Percentiles rank a stretch among this genome's conserved stretches.
These are phyloP conservation scores for Alternaria consortialis DNA, from an alignment of 2,329 filamentous ascomycete genomes.

Conservation along the genomic window DNA sequence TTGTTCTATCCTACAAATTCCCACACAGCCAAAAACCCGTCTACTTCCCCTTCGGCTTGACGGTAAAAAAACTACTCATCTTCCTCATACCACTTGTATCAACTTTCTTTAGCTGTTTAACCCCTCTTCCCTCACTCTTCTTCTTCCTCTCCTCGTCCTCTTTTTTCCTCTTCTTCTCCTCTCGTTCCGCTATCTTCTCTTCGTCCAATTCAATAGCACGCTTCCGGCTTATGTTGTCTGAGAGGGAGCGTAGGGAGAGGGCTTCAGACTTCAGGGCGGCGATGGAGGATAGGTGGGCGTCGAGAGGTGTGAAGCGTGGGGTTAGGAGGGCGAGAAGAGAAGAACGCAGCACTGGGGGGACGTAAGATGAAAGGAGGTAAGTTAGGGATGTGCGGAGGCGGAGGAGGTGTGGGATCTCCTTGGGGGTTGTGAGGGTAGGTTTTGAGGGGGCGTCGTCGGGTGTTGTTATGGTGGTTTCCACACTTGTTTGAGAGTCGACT, in stretches of 20 bases:
- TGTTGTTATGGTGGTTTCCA: slow-evolving; percentile 2
- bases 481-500: not conserved
- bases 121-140: slow-evolving; percentile 78
- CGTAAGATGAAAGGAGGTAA: slow-evolving; percentile 71
- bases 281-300: slow-evolving; percentile 73
- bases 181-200: slow-evolving; percentile 58
- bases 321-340: slow-evolving; percentile 51
- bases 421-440: slow-evolving; percentile 39
- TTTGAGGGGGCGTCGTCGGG: slow-evolving; percentile 14
- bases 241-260: slow-evolving; percentile 70
- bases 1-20: not conserved
- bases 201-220: slow-evolving; percentile 67
- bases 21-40: not conserved
- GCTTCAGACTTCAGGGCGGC: slow-evolving; percentile 75
- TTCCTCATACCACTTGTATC: slow-evolving; percentile 96
- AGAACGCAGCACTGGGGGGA: slow-evolving; percentile 57
- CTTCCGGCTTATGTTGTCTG: slow-evolving; percentile 75
- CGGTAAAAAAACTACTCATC: slow-evolving; percentile 92
- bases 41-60: slow-evolving; percentile 56
- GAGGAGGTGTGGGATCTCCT: slow-evolving; percentile 66
- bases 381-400: slow-evolving; percentile 70
- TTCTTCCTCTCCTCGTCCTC: slow-evolving; percentile 90
- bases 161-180: slow-evolving; percentile 83
- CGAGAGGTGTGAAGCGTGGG: slow-evolving; percentile 74
- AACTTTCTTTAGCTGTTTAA: slow-evolving; percentile 86